Conservation (phyloP, 2,329 filamentous ascomycete species). For the Fusarium euwallaceae region DNA sequence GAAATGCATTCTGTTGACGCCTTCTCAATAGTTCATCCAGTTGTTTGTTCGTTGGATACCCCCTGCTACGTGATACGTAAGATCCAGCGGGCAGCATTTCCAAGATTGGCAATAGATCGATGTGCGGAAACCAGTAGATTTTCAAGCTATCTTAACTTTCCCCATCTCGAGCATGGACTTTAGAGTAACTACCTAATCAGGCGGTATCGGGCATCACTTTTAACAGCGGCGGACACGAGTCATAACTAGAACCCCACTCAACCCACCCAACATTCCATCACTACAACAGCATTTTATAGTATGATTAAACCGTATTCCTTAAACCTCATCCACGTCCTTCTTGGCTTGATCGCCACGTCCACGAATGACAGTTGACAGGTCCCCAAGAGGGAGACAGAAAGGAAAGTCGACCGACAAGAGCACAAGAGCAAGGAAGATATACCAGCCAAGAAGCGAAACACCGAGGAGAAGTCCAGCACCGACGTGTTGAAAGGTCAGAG, state of each 20-base stretch:
- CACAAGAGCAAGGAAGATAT: constrained; percentile 63
- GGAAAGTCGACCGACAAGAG: constrained; percentile 66
- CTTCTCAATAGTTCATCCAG: not conserved
- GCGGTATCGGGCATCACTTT: not conserved
- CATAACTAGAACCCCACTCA: not conserved
- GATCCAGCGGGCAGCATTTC: not conserved
- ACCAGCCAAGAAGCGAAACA: constrained; percentile 59
- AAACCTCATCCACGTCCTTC: constrained; percentile 21
- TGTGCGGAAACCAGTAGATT: not conserved
- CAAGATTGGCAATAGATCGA: not conserved
- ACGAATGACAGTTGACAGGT: constrained; percentile 59
- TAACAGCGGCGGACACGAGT: not conserved
- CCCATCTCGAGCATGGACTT: not conserved
- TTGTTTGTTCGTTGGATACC: not conserved
- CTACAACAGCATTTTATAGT: not conserved
- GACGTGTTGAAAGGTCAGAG: constrained; percentile 44
- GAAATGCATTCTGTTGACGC: not conserved
- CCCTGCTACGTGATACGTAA: not conserved
- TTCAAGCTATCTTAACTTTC: not conserved
- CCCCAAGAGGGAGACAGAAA: constrained; percentile 62
- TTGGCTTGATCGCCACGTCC: constrained; percentile 26
- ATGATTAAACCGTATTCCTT: not conserved
- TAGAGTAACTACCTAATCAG: not conserved
- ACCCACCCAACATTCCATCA: not conserved
- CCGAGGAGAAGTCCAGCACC: constrained; percentile 45